Evolutionary conservation across 2,329 filamentous ascomycete species (phyloP).

Genomic region (Beauveria pseudobassiana): DNA sequence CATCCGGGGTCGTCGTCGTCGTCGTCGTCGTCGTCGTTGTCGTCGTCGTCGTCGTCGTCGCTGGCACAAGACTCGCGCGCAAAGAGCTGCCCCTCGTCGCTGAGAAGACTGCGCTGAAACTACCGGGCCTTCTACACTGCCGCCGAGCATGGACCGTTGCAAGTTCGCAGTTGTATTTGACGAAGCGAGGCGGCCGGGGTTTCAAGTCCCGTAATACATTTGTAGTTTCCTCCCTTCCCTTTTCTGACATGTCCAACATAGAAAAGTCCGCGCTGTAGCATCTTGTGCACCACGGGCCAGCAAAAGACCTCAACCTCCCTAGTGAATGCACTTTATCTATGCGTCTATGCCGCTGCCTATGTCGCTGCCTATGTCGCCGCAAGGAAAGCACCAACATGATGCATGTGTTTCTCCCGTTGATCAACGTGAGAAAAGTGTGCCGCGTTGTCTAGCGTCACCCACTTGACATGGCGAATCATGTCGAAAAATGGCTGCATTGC

Average conservation of each 20-base stretch:
- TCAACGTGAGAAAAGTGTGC: slow-evolving; percentile 28
- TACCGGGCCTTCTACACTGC: too few species aligned
- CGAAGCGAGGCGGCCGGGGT: too few species aligned
- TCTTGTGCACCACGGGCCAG: too few species aligned
- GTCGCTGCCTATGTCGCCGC: not conserved
- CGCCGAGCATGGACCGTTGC: too few species aligned
- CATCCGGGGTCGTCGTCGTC: too few species aligned
- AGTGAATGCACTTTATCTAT: not conserved
- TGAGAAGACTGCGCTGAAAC: not conserved
- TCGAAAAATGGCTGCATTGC: slow-evolving; percentile 28
- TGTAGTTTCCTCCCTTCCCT: too few species aligned
- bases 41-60: not conserved
- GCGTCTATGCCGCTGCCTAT: not conserved
- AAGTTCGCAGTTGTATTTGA: too few species aligned
- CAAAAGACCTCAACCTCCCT: too few species aligned
- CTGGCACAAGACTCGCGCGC: not conserved
- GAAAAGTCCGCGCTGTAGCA: too few species aligned
- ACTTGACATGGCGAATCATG: slow-evolving; percentile 27
- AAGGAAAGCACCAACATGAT: slow-evolving; percentile 16
- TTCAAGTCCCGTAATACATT: too few species aligned
- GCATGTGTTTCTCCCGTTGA: slow-evolving; percentile 22
- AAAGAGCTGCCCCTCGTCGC: not conserved
- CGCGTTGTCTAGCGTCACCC: slow-evolving; percentile 27
- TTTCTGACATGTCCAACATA: too few species aligned
- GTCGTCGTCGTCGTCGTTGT: not conserved